These are phyloP conservation scores for Gynochthodes officinalis DNA, from an alignment of 257 asterid species.

Conservation along the genomic window DNA sequence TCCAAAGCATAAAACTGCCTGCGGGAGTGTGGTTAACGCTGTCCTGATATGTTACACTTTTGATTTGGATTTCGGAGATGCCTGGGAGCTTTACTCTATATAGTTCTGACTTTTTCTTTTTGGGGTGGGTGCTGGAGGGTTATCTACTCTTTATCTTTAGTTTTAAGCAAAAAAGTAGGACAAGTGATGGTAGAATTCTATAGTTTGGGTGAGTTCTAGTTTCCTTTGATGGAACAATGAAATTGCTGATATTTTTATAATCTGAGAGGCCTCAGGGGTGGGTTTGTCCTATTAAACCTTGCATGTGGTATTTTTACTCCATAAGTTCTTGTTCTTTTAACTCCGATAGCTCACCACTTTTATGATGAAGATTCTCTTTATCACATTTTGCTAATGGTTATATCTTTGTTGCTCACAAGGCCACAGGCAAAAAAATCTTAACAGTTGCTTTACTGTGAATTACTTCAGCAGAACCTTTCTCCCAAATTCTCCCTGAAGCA, in stretches of 20 bases:
- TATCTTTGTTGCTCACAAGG: background rate
- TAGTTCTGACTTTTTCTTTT: background rate
- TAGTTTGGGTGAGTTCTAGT: background rate
- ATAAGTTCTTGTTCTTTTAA: too few relatives aligned
- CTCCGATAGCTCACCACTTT: too few relatives aligned
- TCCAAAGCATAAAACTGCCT: background rate
- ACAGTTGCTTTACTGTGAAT: slow-evolving; percentile 2
- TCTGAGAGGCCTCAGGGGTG: background rate
- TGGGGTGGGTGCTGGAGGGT: background rate
- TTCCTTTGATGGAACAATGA: background rate
- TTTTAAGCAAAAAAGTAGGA: background rate
- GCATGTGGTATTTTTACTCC: too few relatives aligned
- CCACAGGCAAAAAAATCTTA: background rate
- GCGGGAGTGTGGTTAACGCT: too few relatives aligned
- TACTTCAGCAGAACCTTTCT: slow-evolving; percentile 36
- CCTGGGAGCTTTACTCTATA: background rate
- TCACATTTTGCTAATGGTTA: background rate
- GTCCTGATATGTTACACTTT: background rate
- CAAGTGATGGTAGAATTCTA: background rate
- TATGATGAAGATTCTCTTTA: background rate
- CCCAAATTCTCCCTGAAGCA: slow-evolving; percentile 36
- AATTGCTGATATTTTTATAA: background rate
- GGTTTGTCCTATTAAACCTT: background rate
- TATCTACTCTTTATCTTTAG: background rate
- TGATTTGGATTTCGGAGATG: background rate